A percentile compares a stretch with the other conserved stretches of the same genome.
Evolutionary conservation across 73 alveolate species (phyloP).

Genomic region (Tetrahymena elliotti): DNA sequence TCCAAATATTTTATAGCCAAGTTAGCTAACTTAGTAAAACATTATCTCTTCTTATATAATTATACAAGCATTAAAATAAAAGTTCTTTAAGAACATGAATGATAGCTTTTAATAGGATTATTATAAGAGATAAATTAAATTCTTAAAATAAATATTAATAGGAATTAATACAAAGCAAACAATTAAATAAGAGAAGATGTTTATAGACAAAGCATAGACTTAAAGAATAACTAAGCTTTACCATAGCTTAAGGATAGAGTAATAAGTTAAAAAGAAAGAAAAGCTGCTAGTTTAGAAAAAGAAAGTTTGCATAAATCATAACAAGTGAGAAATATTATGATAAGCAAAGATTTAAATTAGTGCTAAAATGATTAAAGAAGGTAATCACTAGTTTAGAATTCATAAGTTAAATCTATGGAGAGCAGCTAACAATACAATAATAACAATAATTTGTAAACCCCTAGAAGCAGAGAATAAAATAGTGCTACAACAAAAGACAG

Average conservation of each 20-base stretch:
- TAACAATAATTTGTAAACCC: neutral
- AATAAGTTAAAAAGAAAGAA: neutral
- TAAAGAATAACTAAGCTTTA: neutral
- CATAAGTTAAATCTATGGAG: neutral
- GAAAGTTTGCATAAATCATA: neutral
- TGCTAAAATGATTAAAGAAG: neutral
- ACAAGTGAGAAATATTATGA: neutral
- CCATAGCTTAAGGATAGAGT: neutral
- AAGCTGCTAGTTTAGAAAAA: neutral
- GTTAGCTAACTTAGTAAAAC: neutral
- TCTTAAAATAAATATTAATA: no score
- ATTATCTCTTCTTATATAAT: neutral
- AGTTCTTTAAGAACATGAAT: no score
- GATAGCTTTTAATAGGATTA: no score
- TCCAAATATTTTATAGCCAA: neutral
- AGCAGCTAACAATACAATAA: neutral
- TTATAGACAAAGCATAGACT: neutral
- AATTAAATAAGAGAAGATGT: neutral
- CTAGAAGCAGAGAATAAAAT: neutral
- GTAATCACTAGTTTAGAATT: neutral
- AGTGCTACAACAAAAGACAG: neutral
- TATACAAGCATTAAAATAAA: neutral
- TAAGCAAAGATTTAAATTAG: neutral
- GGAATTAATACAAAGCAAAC: neutral
- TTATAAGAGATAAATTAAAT: no score